Conservation (phyloP, 305 asterid species). For the Solanum aculeatissimum region DNA sequence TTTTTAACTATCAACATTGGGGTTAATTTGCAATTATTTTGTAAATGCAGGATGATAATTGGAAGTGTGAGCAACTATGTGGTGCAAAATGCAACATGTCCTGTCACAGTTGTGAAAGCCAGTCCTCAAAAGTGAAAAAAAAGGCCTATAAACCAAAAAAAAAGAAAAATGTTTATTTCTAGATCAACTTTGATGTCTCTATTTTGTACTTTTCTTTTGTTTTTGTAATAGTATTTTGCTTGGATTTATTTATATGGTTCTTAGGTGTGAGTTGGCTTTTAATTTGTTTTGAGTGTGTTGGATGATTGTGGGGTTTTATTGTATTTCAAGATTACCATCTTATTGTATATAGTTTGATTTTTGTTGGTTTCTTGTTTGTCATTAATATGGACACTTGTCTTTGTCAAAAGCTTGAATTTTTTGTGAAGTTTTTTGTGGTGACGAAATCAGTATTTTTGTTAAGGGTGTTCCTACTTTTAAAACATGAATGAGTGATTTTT, state of each 20-base stretch:
- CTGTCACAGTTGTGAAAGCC: constrained; percentile 70
- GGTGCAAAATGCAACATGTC: constrained; percentile 70
- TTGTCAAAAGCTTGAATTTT: no score
- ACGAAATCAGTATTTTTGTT: no score
- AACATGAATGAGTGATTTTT: no score
- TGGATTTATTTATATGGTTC: neutral
- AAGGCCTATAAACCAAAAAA: neutral
- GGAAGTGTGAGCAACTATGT: constrained; percentile 85
- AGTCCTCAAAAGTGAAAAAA: neutral
- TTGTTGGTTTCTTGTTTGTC: neutral
- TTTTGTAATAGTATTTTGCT: neutral
- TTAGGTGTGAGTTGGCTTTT: neutral
- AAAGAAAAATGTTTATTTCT: neutral
- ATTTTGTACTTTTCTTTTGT: neutral
- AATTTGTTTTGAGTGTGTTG: neutral
- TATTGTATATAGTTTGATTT: neutral
- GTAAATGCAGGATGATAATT: constrained; percentile 44
- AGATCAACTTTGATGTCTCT: neutral
- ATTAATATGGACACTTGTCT: no score
- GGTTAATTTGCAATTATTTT: neutral
- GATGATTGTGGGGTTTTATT: neutral
- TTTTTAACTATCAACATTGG: neutral
- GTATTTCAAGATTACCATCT: neutral
- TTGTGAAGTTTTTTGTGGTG: no score
- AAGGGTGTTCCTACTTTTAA: no score